These are phyloP conservation scores for Tetrahymena thermophila DNA, from an alignment of 73 alveolate genomes.

Conservation along the genomic window DNA sequence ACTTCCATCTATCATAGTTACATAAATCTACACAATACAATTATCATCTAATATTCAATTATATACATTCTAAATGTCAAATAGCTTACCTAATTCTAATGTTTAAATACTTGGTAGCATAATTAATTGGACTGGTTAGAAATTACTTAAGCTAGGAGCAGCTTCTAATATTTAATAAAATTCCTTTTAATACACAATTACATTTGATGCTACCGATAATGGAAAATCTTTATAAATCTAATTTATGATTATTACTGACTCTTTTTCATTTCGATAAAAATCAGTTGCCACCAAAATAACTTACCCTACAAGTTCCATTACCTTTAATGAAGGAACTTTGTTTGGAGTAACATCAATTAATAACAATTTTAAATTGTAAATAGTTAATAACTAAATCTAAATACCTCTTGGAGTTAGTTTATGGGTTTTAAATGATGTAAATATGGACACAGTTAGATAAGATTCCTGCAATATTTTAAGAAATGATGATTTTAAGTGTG, in stretches of 20 bases:
- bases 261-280: not conserved
- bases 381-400: not conserved
- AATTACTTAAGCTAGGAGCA: not conserved
- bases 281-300: not conserved
- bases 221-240: not conserved
- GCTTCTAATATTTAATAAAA: too few relatives aligned
- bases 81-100: not conserved
- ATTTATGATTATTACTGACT: not conserved
- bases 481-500: not conserved
- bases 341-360: not conserved
- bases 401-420: not conserved
- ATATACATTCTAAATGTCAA: not conserved
- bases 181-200: not conserved
- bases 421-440: not conserved
- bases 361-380: too few relatives aligned
- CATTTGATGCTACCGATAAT: not conserved
- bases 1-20: not conserved
- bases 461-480: not conserved
- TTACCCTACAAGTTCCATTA: not conserved
- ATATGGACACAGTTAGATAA: not conserved
- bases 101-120: not conserved
- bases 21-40: not conserved
- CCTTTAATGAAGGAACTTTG: not conserved
- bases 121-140: not conserved
- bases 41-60: not conserved